Evolutionary conservation across 2,329 filamentous ascomycete genomes (phyloP), one percentile per base, ranked within the genome.

Genomic region (Epichloe sibirici): DNA sequence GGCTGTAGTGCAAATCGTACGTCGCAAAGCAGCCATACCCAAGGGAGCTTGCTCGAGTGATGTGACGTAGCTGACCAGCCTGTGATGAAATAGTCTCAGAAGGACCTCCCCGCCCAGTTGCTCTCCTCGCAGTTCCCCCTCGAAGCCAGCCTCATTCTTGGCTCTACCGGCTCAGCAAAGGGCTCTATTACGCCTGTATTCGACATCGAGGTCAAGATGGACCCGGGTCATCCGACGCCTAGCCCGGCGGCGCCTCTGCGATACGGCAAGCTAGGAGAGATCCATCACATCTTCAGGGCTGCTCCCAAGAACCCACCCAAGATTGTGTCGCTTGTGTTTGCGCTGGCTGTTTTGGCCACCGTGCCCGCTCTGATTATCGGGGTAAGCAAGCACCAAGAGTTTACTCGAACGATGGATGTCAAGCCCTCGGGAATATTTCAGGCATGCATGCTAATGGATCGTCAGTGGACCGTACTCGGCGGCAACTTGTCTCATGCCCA

Each of bases 91-190:
- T 66, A 96, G 91, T 80, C 85, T 53, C 87, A 91, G 54, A 91
- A 90, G 73, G 90, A 97, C 63, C 81, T 98, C 55, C 91, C 93
- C 23, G 64, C 83, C 56, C 89, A 95, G 70, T 82, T 97, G 63
- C 79, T 94, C 57, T 74, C 77, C 43, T 77, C 85, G 34, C 67
- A 76, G 47, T 69, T 80, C 52, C 83, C 87, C 2, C 77, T 97
- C 63, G 77, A 83, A 60, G 90, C 89, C n/a, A 86, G 82, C 56
- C 72, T 98, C 45, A 76, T 95, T 47, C 78, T 98, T 59, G 93
- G 79, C 57, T 95, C 90, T 0, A 95, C 95, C 65, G 91, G 91
- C 57, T 76, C 81, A 1, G 78, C 86, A 7, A 72, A 77, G 38
- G 82, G 83, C 12, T 83, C 86, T 65, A 77, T 84, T 59, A 77